Conservation (phyloP, 1,284 basidiomycete genomes). For the Abortiporus biennis region DNA sequence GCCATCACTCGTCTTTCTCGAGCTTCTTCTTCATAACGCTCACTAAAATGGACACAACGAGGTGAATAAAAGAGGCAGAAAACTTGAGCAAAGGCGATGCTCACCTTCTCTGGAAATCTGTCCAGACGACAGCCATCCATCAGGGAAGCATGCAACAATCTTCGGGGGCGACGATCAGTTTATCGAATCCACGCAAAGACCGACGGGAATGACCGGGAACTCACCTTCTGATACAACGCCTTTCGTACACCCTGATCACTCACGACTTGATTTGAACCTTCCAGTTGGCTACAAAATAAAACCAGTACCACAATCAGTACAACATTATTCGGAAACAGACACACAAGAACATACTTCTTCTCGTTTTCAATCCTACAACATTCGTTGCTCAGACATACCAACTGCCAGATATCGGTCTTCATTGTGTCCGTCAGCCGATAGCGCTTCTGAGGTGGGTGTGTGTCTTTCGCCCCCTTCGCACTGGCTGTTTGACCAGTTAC, state of each 20-base stretch:
- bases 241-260: conserved; percentile 77
- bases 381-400: conserved; percentile 76
- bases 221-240: conserved; percentile 68
- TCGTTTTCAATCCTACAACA: conserved; percentile 76
- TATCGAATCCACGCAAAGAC: conserved; percentile 12
- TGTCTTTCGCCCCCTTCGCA: conserved; percentile 28
- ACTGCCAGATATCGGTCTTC: conserved; percentile 72
- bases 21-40: conserved; percentile 74
- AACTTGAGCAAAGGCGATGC: conserved; percentile 25
- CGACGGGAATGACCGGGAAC: conserved; percentile 7
- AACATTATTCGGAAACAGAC: too few relatives aligned
- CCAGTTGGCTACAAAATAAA: conserved; percentile 41
- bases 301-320: conserved; percentile 2
- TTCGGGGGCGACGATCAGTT: conserved; percentile 6
- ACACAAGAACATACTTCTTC: conserved; percentile 58
- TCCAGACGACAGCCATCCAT: conserved; percentile 60
- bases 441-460: conserved; percentile 62
- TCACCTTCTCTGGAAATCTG: conserved; percentile 42
- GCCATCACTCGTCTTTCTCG: conserved; percentile 47
- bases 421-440: conserved; percentile 71
- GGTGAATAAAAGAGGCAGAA: conserved; percentile 5
- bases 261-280: conserved; percentile 60
- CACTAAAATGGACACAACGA: conserved; percentile 35
- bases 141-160: conserved; percentile 72
- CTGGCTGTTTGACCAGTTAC: conserved; percentile 14